Evolutionary conservation across 345 rosid genomes (phyloP).

Genomic region (Dipteronia dyeriana): DNA sequence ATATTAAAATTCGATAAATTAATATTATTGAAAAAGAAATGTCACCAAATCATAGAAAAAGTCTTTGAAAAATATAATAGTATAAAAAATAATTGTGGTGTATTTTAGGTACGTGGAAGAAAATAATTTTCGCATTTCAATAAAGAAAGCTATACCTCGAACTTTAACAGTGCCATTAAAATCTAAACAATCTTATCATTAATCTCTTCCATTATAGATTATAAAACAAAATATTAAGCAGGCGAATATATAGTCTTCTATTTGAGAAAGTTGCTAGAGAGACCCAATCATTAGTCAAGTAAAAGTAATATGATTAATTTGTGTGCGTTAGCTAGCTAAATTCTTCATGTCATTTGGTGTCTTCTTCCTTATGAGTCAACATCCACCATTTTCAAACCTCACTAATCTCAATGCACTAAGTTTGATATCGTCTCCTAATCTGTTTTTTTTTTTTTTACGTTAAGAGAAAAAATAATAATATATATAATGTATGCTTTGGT

Average conservation of each 20-base stretch:
- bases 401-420: slow-evolving; percentile 16
- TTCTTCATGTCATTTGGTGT: slow-evolving; percentile 13
- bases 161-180: neutral
- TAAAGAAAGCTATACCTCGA: no score
- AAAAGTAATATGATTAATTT: no score
- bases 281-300: slow-evolving; percentile 25
- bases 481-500: no score
- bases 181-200: neutral
- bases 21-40: no score
- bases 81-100: neutral
- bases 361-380: slow-evolving; percentile 34
- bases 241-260: neutral
- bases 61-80: no score
- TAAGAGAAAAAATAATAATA: no score
- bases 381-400: slow-evolving; percentile 35
- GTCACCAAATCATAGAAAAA: no score
- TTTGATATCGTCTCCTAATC: no score
- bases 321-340: slow-evolving; percentile 16
- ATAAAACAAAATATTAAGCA: neutral
- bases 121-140: no score
- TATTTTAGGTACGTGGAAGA: neutral
- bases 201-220: neutral
- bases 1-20: no score
- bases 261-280: slow-evolving; percentile 25
- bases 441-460: no score